These are phyloP conservation scores for Fusarium albidum DNA, from an alignment of 2,329 filamentous ascomycete genomes.

Conservation along the genomic window DNA sequence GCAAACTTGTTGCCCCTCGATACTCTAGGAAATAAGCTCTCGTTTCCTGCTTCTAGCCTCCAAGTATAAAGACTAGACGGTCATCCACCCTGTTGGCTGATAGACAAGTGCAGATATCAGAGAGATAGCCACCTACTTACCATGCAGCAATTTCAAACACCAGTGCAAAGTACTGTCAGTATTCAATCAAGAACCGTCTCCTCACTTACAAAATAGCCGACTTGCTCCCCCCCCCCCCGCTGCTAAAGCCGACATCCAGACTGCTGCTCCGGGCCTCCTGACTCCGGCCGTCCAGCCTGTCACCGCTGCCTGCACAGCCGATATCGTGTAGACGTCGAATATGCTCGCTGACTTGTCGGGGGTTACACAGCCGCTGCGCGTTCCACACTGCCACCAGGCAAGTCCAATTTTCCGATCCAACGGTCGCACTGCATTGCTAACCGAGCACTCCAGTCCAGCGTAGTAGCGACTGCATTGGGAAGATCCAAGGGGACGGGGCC, in stretches of 20 bases:
- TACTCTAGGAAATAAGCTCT: no score
- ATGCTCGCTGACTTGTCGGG: conserved; percentile 8
- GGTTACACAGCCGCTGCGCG: conserved; percentile 15
- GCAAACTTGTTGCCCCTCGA: background rate
- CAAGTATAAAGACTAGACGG: no score
- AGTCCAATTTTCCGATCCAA: conserved; percentile 27
- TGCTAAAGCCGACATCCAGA: conserved; percentile 14
- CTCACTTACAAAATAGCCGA: no score
- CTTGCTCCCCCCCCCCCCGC: conserved; percentile 6
- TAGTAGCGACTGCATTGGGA: conserved; percentile 20
- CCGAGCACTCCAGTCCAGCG: background rate
- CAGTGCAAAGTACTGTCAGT: no score
- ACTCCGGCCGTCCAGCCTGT: conserved; percentile 13
- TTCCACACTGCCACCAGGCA: conserved; percentile 26
- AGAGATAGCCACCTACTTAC: no score
- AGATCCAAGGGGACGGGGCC: conserved; percentile 16
- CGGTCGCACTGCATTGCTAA: conserved; percentile 4
- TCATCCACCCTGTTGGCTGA: no score
- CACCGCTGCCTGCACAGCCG: background rate
- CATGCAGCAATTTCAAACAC: no score
- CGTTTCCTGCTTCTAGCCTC: no score
- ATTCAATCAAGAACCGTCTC: no score
- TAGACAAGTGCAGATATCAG: no score
- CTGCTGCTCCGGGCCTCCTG: no score
- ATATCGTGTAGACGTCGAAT: background rate